These are phyloP conservation scores for Suhomyces atakaporum DNA, from an alignment of 1,139 yeast genomes.

Conservation along the genomic window DNA sequence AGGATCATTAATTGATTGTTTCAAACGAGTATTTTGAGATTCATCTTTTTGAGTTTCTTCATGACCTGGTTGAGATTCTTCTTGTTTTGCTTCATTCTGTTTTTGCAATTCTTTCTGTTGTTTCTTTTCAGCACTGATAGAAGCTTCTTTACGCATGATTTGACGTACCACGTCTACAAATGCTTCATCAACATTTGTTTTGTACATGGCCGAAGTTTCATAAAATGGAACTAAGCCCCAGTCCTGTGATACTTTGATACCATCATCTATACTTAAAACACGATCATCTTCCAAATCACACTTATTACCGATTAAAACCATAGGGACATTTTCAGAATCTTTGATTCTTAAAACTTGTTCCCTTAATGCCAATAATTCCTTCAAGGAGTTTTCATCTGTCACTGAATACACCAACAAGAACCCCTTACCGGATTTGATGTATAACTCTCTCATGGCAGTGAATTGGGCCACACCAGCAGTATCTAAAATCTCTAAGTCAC, in stretches of 20 bases:
- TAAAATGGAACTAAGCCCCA: constrained; percentile 92
- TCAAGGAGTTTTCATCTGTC: constrained; percentile 82
- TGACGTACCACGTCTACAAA: constrained; percentile 88
- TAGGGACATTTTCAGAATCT: constrained; percentile 74
- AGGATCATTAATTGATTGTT: constrained; percentile 18
- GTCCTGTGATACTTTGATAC: constrained; percentile 74
- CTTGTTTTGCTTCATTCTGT: constrained; percentile 20
- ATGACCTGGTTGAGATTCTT: constrained; percentile 2
- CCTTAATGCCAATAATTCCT: constrained; percentile 77
- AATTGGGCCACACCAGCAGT: constrained; percentile 57
- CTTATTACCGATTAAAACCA: constrained; percentile 88
- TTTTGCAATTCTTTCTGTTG: constrained; percentile 46
- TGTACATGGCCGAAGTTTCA: constrained; percentile 91
- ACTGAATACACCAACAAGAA: constrained; percentile 80
- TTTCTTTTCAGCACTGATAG: constrained; percentile 48
- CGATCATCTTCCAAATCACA: constrained; percentile 79
- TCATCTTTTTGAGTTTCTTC: constrained; percentile 8
- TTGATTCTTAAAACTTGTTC: constrained; percentile 90
- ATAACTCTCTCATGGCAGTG: constrained; percentile 64
- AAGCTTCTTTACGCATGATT: constrained; percentile 71
- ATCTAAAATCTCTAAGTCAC: constrained; percentile 69
- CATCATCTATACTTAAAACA: constrained; percentile 76
- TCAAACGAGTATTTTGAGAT: constrained; percentile 16
- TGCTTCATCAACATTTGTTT: constrained; percentile 88
- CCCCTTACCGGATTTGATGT: constrained; percentile 50